A percentile compares a stretch with the other conserved stretches of the same genome.
Evolutionary conservation across 2,329 filamentous ascomycete species (phyloP).

Genomic region (Myotisia sp.): DNA sequence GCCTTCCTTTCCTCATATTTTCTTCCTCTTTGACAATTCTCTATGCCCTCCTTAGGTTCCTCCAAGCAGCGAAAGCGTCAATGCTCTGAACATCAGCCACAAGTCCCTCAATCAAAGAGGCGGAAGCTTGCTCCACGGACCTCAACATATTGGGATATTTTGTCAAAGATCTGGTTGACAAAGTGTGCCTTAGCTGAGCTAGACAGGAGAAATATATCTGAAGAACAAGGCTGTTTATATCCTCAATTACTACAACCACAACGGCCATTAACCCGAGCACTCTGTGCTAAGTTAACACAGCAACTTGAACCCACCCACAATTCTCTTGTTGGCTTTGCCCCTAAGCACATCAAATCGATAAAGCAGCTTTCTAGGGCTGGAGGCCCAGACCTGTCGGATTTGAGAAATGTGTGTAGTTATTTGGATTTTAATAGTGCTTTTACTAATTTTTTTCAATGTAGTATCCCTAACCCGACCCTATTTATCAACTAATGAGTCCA

Average conservation of each 20-base stretch:
- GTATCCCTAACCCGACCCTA: background rate
- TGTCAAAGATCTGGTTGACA: conserved; percentile 16
- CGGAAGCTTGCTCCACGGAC: background rate
- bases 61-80: no score
- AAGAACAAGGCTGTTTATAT: background rate
- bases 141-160: conserved; percentile 14
- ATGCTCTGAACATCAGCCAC: no score
- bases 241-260: background rate
- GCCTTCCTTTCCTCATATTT: no score
- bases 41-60: no score
- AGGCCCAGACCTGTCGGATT: conserved; percentile 9
- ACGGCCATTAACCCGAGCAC: conserved; percentile 7
- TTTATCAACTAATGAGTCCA: conserved; percentile 2
- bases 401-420: conserved; percentile 11
- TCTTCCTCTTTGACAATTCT: no score
- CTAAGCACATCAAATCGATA: conserved; percentile 2
- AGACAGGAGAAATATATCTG: conserved; percentile 12
- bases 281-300: conserved; percentile 6
- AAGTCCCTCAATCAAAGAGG: background rate
- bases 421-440: background rate
- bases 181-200: conserved; percentile 14
- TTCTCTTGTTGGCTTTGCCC: conserved; percentile 2
- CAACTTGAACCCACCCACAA: conserved; percentile 4
- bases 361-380: conserved; percentile 7
- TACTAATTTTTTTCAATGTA: background rate